Base-by-base conservation (phyloP, 139 green algal species). In the Closterium sp. region DNA sequence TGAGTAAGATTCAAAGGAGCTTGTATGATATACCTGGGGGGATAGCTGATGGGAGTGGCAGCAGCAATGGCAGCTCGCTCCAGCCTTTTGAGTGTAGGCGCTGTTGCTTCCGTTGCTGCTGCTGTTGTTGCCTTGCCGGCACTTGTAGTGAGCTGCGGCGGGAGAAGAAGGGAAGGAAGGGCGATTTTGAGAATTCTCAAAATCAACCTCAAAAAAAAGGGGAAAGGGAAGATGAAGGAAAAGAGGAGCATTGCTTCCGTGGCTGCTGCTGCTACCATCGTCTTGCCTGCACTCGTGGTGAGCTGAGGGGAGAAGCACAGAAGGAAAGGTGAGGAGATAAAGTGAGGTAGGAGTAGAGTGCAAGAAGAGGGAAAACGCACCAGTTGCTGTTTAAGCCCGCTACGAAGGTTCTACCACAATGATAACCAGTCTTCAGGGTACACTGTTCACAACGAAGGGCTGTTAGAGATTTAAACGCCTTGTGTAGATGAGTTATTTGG, bases 11-110 rank as follows among this genome's bases (percentile, higher is more conserved):
- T 27, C 73, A 86, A 10, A 28, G 22, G 73, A 86, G 24, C 7
- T 28, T 86, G 24, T 6, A 10, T 9, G 73, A 10, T 6, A 28
- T 24, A 93, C 90, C 73, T 86, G 79, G 73, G 94, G 9, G 94
- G 93, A 89, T 97, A 98, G 24, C 79, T 95, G 31, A 98, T 94
- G 17, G 92, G 94, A 10, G 96, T 97, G 31, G 96, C 91, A 24
- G 96, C 96, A 87, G 96, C 97, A 79, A 97, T 97, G n/a, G 95
- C 96, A 6, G 95, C 95, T 6, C 95, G 91, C 93, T 98, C 97
- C 4, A 98, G 96, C 87, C 95, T 96, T n/a, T 96, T 95, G 31
- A 97, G 94, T 24, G 97, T 96, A 0, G 96, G 94, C 1, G 95
- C 95, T 6, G 96, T 94, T 10, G 96, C 96, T 62, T 97, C 96